A percentile compares a stretch with the other conserved stretches of the same genome.
These are phyloP conservation scores for Acanthochlamys bracteata DNA, from an alignment of 106 monocot genomes.

Conservation along the genomic window DNA sequence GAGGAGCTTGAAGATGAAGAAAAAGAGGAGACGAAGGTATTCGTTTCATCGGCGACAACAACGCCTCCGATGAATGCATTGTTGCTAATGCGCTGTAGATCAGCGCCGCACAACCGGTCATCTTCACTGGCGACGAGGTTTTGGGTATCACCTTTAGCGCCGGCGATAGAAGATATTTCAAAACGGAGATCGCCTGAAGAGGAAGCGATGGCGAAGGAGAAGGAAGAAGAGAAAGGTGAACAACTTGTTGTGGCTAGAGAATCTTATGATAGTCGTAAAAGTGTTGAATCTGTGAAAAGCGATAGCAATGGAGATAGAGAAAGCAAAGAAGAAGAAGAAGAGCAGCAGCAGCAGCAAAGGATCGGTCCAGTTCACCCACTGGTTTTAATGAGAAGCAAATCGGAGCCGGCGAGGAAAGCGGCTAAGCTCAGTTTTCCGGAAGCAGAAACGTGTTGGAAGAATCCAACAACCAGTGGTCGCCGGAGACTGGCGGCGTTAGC, in stretches of 20 bases:
- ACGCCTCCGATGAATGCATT: constrained; percentile 86
- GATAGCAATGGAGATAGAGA: constrained; percentile 13
- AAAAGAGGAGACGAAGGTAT: constrained; percentile 24
- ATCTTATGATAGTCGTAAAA: background rate
- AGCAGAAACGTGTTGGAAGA: constrained; percentile 22
- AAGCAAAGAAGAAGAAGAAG: background rate
- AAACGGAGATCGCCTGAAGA: background rate
- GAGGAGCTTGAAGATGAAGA: constrained; percentile 13
- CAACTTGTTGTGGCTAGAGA: background rate
- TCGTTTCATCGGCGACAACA: constrained; percentile 29
- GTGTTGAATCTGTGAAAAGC: background rate
- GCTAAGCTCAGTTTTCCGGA: constrained; percentile 29
- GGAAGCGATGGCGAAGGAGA: background rate
- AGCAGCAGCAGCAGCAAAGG: background rate
- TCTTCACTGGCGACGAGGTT: constrained; percentile 19
- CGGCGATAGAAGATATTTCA: background rate
- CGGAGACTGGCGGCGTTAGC: background rate
- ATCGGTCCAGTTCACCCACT: constrained; percentile 25
- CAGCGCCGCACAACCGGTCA: constrained; percentile 66
- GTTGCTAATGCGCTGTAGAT: constrained; percentile 83
- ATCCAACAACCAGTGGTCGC: constrained; percentile 6
- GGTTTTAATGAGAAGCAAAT: constrained; percentile 58
- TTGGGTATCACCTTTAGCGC: background rate
- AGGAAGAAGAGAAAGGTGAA: background rate
- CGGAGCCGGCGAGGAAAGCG: constrained; percentile 57